Base-by-base conservation (phyloP, 2,329 filamentous ascomycete species). In the Gliomastix tumulicola region DNA sequence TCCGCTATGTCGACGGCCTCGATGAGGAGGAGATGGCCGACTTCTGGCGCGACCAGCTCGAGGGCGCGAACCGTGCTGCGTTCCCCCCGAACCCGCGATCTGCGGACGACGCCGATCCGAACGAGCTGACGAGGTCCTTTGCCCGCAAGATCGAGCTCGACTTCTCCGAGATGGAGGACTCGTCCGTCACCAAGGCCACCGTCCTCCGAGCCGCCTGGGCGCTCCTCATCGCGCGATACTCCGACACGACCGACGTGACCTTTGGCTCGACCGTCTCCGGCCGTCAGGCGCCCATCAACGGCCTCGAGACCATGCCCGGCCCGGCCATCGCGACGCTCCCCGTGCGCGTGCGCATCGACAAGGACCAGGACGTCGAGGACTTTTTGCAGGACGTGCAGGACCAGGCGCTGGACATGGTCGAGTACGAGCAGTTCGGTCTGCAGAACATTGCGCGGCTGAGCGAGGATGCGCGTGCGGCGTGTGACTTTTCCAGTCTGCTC, bases 1-100 rank as follows among this genome's bases (percentile, higher is more conserved):
- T 67, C 41, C 55, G 55, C 30, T 63, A 64, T 39, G 53, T 67
- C 9, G 52, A 57, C 40, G 53, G 62, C 25, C 49, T 54, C 17
- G 36, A 46, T 20, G 19, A 18, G 8, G 36, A 37, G 6, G 36
- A 12, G 8, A 21, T 21, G 11, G 17, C 9, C 7, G n/a, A 32
- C 13, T 37, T 22, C 16, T 37, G 36, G 36, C 17, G 18, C 20
- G 20, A 37, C n/a, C 21, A 37, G 28, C 36, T 37, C 19, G 18
- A 8, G 10, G 36, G 30, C 12, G 28, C 28, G 11, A 32, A 21
- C 21, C 16, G 21, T 8, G 30, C 30, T 7, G 19, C 18, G 5
- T 37, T 37, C 28, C 36, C 36, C 9, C 28, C 28, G 13, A 35
- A 20, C 12, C 2, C n/a, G 11, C 10, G n/a, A 13, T 13, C 13